Evolutionary conservation across 306 rosid species (phyloP), one percentile per base, ranked within the genome.

Genomic region (Quercus gilva): DNA sequence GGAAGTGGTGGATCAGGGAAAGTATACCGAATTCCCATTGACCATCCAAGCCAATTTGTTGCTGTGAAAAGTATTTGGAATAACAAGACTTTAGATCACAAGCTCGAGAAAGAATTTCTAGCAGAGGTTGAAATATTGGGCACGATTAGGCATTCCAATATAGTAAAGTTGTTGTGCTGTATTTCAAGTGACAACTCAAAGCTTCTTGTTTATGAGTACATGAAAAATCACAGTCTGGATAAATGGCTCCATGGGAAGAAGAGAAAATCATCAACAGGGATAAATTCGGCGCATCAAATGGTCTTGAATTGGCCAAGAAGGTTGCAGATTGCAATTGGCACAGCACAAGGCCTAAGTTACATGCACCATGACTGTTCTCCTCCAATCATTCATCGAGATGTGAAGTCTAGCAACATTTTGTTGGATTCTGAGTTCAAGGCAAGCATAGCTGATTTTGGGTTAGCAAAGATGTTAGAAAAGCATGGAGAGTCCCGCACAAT

Each of bases 1-100:
- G 99, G 98, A 74, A 87, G 85, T 59, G 99, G 99, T 57, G 99
- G 99, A 0, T 91, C 97, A 4, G 99, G 98, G 37, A 81, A 86
- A 65, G 99, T 95, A 70, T 91, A 93, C 83, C 81, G 92, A 56
- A 52, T 95, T 29, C 74, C 91, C 69, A 84, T 89, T 0, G 76
- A 83, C 67, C 76, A 75, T 51, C 83, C 86, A 0, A 92, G 86
- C 2, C 87, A 87, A 31, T 84, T 76, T 55, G 89, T 95, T 71
- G 98, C 97, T 0, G 99, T 93, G 71, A 95, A 95, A 74, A 85
- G 79, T 83, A 89, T 95, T 78, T 85, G 90, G 89, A 91, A 73
- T 51, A 11, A 41, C 84, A 79, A 11, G 55, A 80, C 67, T 71
- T 35, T 87, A 64, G 92, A 89, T 78, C 81, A 84, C 74, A 88